Evolutionary conservation across 2,329 filamentous ascomycete genomes (phyloP).

Genomic region (Penicillium sclerotiorum): DNA sequence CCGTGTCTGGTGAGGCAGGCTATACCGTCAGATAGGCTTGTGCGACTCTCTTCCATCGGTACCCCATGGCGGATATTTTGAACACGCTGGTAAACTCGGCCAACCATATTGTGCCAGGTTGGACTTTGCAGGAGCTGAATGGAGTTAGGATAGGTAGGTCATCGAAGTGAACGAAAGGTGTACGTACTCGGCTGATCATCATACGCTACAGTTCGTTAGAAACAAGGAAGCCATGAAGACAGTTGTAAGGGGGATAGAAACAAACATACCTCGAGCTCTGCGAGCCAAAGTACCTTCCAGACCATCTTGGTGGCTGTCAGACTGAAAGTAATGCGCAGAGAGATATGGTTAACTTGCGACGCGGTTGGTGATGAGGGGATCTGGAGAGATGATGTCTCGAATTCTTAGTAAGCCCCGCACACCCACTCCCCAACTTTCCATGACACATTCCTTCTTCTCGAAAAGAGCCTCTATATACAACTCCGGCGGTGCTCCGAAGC

Average conservation of each 20-base stretch:
- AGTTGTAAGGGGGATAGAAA: not conserved
- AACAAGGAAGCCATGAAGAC: not conserved
- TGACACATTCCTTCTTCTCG: not conserved
- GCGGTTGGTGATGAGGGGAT: slow-evolving; percentile 4
- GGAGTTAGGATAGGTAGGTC: slow-evolving; percentile 10
- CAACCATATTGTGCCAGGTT: slow-evolving; percentile 47
- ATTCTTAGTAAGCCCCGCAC: slow-evolving; percentile 16
- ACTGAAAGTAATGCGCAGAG: not conserved
- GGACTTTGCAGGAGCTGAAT: slow-evolving; percentile 46
- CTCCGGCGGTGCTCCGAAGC: not conserved
- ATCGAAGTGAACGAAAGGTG: not conserved
- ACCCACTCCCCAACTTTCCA: not conserved
- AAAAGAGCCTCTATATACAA: not conserved
- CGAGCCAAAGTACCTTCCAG: slow-evolving; percentile 32
- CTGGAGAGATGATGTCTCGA: not conserved
- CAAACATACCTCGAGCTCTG: slow-evolving; percentile 38
- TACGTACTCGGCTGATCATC: slow-evolving; percentile 42
- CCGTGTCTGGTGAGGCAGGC: not conserved
- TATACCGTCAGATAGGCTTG: slow-evolving; percentile 41
- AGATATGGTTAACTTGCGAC: no score
- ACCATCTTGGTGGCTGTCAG: slow-evolving; percentile 24
- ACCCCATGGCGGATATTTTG: slow-evolving; percentile 46
- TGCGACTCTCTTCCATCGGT: slow-evolving; percentile 47
- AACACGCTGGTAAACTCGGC: slow-evolving; percentile 45
- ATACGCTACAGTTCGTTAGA: slow-evolving; percentile 15